Evolutionary conservation across 2,329 filamentous ascomycete genomes (phyloP).

Genomic region (Colletotrichum sp.): DNA sequence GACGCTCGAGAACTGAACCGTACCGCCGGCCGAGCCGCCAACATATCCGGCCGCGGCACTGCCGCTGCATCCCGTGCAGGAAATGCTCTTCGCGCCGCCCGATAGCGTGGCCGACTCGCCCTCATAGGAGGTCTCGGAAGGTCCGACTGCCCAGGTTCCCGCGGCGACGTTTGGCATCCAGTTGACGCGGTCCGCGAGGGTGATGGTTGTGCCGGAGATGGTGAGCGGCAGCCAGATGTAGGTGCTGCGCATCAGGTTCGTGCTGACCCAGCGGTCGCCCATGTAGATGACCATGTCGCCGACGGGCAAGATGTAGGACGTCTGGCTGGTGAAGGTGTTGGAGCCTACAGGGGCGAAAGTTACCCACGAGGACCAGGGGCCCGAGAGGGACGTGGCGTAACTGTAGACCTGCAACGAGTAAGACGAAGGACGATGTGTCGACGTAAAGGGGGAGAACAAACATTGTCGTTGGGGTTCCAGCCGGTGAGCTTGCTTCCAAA

Average conservation of each 20-base stretch:
- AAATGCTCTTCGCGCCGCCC: constrained; percentile 48
- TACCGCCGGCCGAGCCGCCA: constrained; percentile 53
- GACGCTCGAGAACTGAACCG: constrained; percentile 51
- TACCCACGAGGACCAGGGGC: constrained; percentile 66
- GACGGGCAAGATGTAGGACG: constrained; percentile 59
- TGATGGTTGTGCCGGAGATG: constrained; percentile 56
- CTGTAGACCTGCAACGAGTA: constrained; percentile 48
- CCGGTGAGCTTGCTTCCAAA: constrained; percentile 64
- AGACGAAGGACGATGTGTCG: background rate
- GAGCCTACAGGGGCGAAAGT: constrained; percentile 62
- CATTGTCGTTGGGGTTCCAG: constrained; percentile 69
- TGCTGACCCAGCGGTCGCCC: constrained; percentile 69
- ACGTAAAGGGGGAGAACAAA: constrained; percentile 22
- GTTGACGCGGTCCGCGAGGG: constrained; percentile 56
- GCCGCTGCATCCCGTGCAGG: constrained; percentile 59
- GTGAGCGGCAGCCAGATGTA: constrained; percentile 70
- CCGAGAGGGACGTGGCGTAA: constrained; percentile 60
- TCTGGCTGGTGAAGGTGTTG: constrained; percentile 67
- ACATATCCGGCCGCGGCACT: constrained; percentile 57
- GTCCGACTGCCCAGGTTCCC: constrained; percentile 48
- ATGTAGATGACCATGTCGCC: constrained; percentile 61
- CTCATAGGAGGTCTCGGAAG: constrained; percentile 54
- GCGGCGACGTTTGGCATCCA: constrained; percentile 55
- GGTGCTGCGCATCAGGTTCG: constrained; percentile 63
- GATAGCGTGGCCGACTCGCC: constrained; percentile 54